A percentile compares a stretch with the other conserved stretches of the same genome.
phyloP scores from a whole-genome alignment of 1,139 yeast species.

The Pneumocystis oryctolagi region DNA sequence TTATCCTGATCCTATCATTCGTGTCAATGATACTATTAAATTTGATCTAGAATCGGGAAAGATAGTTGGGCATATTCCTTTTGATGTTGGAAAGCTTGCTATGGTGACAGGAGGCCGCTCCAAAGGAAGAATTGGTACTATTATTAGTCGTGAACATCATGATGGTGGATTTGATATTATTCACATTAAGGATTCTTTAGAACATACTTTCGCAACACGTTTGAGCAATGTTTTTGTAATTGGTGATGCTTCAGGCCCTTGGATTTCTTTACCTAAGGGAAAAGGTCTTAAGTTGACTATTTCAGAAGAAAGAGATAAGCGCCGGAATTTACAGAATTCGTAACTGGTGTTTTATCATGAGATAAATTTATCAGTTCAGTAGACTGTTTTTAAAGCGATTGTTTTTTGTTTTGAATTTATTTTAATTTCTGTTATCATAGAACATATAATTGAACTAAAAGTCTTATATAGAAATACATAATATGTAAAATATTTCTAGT shows the following conservation, averaged over 20 bases:
- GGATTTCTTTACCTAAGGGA: slow-evolving; percentile 98
- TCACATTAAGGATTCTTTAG: slow-evolving; percentile 94
- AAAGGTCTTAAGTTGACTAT: slow-evolving; percentile 97
- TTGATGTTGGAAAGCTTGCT: slow-evolving; percentile 88
- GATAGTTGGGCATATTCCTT: slow-evolving; percentile 79
- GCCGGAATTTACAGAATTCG: slow-evolving; percentile 24
- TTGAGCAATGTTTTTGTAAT: slow-evolving; percentile 89
- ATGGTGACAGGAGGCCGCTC: slow-evolving; percentile 99
- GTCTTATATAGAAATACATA: background rate
- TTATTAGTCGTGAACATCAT: slow-evolving; percentile 96
- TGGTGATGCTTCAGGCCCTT: slow-evolving; percentile 97
- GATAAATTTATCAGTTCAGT: background rate
- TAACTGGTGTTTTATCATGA: background rate
- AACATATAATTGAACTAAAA: background rate
- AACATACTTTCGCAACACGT: slow-evolving; percentile 97
- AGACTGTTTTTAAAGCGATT: background rate
- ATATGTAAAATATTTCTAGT: background rate
- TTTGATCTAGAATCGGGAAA: slow-evolving; percentile 91
- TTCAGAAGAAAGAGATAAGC: slow-evolving; percentile 98
- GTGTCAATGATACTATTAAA: slow-evolving; percentile 94
- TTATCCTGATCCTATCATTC: slow-evolving; percentile 96
- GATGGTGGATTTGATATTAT: slow-evolving; percentile 99
- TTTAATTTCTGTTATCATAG: background rate
- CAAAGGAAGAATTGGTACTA: slow-evolving; percentile 99
- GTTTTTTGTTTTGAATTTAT: background rate